These are phyloP conservation scores for Rusavskia elegans DNA, from an alignment of 495 filamentous ascomycete genomes.

Conservation along the genomic window DNA sequence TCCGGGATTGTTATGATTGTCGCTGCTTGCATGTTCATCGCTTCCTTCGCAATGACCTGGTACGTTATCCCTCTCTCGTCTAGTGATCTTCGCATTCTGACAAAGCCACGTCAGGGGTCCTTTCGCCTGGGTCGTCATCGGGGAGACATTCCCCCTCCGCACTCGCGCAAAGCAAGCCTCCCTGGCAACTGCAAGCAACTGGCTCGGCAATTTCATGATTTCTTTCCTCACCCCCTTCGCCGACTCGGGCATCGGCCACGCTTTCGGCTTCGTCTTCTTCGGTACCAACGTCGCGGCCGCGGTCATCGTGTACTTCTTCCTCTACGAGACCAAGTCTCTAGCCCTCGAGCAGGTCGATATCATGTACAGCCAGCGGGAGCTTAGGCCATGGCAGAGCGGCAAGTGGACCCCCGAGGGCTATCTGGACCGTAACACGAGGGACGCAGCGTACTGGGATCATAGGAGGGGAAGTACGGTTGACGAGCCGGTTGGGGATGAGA, in stretches of 20 bases:
- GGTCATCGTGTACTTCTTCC: constrained; percentile 62
- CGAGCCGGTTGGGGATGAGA: too few relatives aligned
- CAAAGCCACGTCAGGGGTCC: too few relatives aligned
- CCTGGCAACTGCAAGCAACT: constrained; percentile 37
- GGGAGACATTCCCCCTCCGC: too few relatives aligned
- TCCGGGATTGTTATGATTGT: constrained; percentile 62
- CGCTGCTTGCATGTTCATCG: constrained; percentile 57
- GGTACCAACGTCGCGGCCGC: constrained; percentile 47
- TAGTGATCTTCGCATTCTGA: constrained; percentile 4
- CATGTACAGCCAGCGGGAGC: constrained; percentile 54
- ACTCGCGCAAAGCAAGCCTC: too few relatives aligned
- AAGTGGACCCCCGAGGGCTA: constrained; percentile 26
- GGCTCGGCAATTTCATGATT: constrained; percentile 83
- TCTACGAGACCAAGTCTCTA: constrained; percentile 52
- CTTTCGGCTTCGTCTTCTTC: constrained; percentile 70
- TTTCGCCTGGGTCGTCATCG: too few relatives aligned
- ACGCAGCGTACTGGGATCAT: too few relatives aligned
- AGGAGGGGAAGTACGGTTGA: too few relatives aligned
- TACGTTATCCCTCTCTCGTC: constrained; percentile 75
- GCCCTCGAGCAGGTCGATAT: constrained; percentile 70
- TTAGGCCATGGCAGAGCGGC: constrained; percentile 49
- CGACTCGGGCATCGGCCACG: constrained; percentile 47
- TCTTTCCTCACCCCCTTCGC: constrained; percentile 76
- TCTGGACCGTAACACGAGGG: too few relatives aligned
- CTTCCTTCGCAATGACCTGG: constrained; percentile 51